Percentiles rank a stretch among this genome's conserved stretches.
Evolutionary conservation across 1,139 yeast genomes (phyloP).

Genomic region (Yamadazyma atlantica): DNA sequence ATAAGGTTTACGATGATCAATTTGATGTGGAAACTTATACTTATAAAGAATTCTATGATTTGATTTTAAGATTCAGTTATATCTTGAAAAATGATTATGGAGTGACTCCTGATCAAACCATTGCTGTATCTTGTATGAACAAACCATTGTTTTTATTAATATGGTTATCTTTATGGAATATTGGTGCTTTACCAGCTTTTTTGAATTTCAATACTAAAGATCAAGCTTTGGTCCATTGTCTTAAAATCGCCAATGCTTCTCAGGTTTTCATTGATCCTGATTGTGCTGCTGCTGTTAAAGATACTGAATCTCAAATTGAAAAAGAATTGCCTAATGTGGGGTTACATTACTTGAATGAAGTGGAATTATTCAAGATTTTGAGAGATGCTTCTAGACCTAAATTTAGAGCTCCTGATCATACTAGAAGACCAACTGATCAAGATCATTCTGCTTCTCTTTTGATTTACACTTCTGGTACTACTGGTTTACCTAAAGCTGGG

Average conservation of each 20-base stretch:
- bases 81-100: slow-evolving; percentile 65
- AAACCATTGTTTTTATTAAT: slow-evolving; percentile 76
- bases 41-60: slow-evolving; percentile 64
- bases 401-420: slow-evolving; percentile 53
- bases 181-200: slow-evolving; percentile 89
- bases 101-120: slow-evolving; percentile 64
- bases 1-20: slow-evolving; percentile 46
- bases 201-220: slow-evolving; percentile 79
- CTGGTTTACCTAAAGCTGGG: slow-evolving; percentile 94
- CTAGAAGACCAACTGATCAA: slow-evolving; percentile 55
- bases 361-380: slow-evolving; percentile 40
- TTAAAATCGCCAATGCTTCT: slow-evolving; percentile 63
- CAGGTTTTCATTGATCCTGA: slow-evolving; percentile 77
- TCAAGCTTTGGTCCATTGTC: slow-evolving; percentile 75
- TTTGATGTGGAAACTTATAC: slow-evolving; percentile 66
- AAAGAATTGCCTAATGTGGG: slow-evolving; percentile 39
- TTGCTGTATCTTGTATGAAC: slow-evolving; percentile 78
- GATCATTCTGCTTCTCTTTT: slow-evolving; percentile 68
- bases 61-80: slow-evolving; percentile 63
- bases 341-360: slow-evolving; percentile 59
- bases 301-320: slow-evolving; percentile 52
- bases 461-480: slow-evolving; percentile 92
- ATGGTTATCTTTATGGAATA: slow-evolving; percentile 88
- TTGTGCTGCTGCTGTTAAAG: slow-evolving; percentile 54
- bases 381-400: slow-evolving; percentile 48